Evolutionary conservation across 306 rosid species (phyloP).

Genomic region (Mimosa pudica): DNA sequence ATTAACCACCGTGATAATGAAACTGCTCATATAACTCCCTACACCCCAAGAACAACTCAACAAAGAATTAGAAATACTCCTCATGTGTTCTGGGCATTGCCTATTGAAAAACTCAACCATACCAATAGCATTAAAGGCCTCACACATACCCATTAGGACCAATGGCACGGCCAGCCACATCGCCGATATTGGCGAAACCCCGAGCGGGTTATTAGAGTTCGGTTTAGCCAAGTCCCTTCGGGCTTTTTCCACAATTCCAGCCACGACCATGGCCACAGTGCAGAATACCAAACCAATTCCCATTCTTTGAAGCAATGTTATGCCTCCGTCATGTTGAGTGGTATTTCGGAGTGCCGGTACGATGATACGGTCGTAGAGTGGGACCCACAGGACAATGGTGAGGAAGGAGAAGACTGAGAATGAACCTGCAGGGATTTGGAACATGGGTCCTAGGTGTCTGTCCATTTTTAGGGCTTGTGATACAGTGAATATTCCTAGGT

Average conservation of each 20-base stretch:
- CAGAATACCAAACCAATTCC: constrained; percentile 49
- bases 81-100: constrained; percentile 73
- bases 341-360: constrained; percentile 37
- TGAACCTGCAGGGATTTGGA: constrained; percentile 51
- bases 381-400: constrained; percentile 41
- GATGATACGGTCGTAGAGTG: constrained; percentile 44
- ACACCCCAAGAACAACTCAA: constrained; percentile 55
- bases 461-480: constrained; percentile 66
- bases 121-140: constrained; percentile 64
- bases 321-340: constrained; percentile 41
- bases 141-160: constrained; percentile 63
- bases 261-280: constrained; percentile 39
- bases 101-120: constrained; percentile 65
- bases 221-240: constrained; percentile 37
- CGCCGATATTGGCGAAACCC: constrained; percentile 50
- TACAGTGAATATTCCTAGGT: constrained; percentile 52
- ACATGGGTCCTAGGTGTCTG: constrained; percentile 43
- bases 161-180: constrained; percentile 65
- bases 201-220: constrained; percentile 34
- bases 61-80: constrained; percentile 69
- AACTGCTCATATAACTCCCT: constrained; percentile 60
- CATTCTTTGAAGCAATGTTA: constrained; percentile 46
- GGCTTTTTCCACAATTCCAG: constrained; percentile 36
- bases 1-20: constrained; percentile 48
- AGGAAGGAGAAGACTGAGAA: constrained; percentile 39